Conservation (phyloP, 2,329 filamentous ascomycete species). For the Ceratocystis papillata region DNA sequence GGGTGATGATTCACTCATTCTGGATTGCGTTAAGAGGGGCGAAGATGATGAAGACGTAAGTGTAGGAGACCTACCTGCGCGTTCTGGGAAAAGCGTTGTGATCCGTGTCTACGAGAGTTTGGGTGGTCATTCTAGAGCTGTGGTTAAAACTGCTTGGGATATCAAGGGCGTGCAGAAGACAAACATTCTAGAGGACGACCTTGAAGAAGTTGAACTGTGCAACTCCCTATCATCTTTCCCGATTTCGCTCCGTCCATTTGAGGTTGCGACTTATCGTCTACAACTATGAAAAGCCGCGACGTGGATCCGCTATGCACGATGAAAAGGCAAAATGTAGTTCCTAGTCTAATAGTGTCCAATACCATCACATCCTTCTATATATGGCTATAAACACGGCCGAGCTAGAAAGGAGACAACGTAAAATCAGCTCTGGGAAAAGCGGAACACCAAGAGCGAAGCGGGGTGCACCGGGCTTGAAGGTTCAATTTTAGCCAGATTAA, state of each 20-base stretch:
- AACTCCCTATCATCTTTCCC: constrained; percentile 38
- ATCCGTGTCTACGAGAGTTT: constrained; percentile 79
- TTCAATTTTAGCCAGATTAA: no score
- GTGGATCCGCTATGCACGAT: background rate
- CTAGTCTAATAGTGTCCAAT: background rate
- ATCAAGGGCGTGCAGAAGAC: constrained; percentile 71
- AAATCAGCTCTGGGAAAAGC: no score
- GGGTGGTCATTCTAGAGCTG: constrained; percentile 66
- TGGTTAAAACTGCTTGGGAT: constrained; percentile 54
- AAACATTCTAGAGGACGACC: constrained; percentile 81
- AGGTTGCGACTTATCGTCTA: constrained; percentile 71
- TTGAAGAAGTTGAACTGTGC: constrained; percentile 49
- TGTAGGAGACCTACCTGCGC: constrained; percentile 46
- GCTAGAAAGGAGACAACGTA: no score
- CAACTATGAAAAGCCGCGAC: constrained; percentile 30
- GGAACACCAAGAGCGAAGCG: no score
- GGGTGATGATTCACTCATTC: constrained; percentile 56
- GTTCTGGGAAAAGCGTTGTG: constrained; percentile 68
- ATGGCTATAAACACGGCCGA: no score
- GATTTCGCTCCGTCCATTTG: constrained; percentile 65
- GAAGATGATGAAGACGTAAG: constrained; percentile 71
- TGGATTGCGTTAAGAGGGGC: constrained; percentile 90
- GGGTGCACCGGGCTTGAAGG: no score
- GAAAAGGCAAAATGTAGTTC: no score
- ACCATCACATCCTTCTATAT: background rate